phyloP scores from a whole-genome alignment of 2,329 filamentous ascomycete genomes.

The Colletotrichum cereale region DNA sequence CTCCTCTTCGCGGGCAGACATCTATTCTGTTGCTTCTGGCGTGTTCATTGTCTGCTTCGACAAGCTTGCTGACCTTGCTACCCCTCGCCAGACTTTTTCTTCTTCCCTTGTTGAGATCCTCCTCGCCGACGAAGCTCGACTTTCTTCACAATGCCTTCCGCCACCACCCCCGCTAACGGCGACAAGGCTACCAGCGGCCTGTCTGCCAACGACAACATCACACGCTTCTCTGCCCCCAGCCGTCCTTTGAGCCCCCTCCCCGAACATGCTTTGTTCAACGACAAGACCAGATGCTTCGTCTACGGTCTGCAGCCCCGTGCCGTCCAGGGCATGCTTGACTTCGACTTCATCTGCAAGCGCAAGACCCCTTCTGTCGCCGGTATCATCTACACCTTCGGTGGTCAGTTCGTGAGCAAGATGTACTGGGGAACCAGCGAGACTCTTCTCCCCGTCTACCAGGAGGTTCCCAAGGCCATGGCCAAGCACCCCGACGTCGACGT shows the following conservation, averaged over 20 bases:
- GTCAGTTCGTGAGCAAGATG: conserved; percentile 99
- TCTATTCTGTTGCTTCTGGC: conserved; percentile 35
- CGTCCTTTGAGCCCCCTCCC: conserved; percentile 90
- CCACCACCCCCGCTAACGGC: conserved; percentile 56
- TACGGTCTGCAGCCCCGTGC: conserved; percentile 98
- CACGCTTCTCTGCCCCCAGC: conserved; percentile 93
- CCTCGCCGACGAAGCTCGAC: conserved; percentile 35
- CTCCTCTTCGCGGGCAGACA: conserved; percentile 32
- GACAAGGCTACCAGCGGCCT: conserved; percentile 59
- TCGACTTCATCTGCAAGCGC: conserved; percentile 99
- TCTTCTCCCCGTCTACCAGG: conserved; percentile 97
- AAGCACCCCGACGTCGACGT: conserved; percentile 99
- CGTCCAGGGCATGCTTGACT: conserved; percentile 95
- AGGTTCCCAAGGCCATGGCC: conserved; percentile 88
- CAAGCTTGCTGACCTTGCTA: conserved; percentile 40
- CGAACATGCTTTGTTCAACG: conserved; percentile 94
- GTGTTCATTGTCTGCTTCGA: conserved; percentile 38
- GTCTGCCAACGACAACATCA: conserved; percentile 98
- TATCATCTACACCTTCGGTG: conserved; percentile 99
- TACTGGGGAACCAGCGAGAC: conserved; percentile 99
- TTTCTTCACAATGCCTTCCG: conserved; percentile 65
- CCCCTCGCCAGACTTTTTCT: conserved; percentile 42
- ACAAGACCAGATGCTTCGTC: conserved; percentile 99
- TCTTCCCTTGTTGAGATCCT: conserved; percentile 35
- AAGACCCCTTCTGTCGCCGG: conserved; percentile 95